Evolutionary conservation across 306 rosid species (phyloP).

Genomic region (Rosa lucieae): DNA sequence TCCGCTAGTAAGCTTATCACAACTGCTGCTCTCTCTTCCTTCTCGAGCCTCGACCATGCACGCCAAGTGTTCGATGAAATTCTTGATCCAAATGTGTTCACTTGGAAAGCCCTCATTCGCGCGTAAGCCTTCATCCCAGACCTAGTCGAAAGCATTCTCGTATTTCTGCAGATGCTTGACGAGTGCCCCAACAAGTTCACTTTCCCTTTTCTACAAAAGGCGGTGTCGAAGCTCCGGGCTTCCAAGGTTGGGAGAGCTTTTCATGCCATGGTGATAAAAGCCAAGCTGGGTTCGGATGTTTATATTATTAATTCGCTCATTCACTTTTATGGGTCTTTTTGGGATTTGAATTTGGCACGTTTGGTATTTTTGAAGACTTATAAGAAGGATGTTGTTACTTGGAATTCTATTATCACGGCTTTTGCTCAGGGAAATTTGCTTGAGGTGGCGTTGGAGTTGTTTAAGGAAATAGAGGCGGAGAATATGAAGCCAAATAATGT

Average conservation of each 20-base stretch:
- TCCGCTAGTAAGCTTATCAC: constrained; percentile 50
- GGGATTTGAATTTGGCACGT: constrained; percentile 43
- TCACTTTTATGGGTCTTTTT: constrained; percentile 54
- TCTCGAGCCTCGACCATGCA: constrained; percentile 54
- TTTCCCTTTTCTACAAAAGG: constrained; percentile 58
- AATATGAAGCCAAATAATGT: constrained; percentile 52
- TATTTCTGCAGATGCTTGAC: constrained; percentile 44
- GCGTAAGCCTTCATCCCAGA: constrained; percentile 57
- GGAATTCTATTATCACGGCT: constrained; percentile 62
- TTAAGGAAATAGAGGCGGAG: constrained; percentile 45
- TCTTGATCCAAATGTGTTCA: constrained; percentile 53
- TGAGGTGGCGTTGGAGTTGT: constrained; percentile 46
- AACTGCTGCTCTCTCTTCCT: constrained; percentile 33
- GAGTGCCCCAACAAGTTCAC: constrained; percentile 53
- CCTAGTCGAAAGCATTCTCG: constrained; percentile 37
- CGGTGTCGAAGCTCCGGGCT: constrained; percentile 55
- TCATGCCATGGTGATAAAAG: constrained; percentile 62
- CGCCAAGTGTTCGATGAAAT: constrained; percentile 55
- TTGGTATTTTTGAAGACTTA: constrained; percentile 43
- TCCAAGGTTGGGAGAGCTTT: constrained; percentile 41
- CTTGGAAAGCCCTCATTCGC: constrained; percentile 68
- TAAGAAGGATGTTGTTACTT: constrained; percentile 52
- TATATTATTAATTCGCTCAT: constrained; percentile 56
- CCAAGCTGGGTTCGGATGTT: constrained; percentile 41
- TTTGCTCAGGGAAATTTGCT: constrained; percentile 45